Base-by-base conservation (phyloP, 164 flowering plant species). In the Nymphaea thermarum region DNA sequence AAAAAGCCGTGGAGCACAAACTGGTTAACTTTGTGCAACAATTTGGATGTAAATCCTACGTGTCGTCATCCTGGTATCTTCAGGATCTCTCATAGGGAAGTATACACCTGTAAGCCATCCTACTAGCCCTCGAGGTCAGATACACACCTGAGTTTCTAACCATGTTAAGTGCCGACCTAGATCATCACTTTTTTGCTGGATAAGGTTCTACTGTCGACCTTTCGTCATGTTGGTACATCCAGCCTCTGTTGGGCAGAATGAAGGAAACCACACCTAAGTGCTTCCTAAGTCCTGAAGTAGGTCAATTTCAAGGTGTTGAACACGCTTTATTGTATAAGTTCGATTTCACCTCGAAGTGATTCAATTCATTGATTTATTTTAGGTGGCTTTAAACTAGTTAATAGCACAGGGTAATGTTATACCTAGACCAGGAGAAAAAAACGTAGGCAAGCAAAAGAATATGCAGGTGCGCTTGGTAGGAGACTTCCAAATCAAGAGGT, bases 81-180 rank as follows among this genome's bases (percentile, higher is more conserved):
- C 80, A 94, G 99, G 99, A 78, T 86, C 73, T 64, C 84, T 94
- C 42, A 89, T 93, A 0, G 99, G 99, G 62, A 91, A 91, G 77
- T 91, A 91, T 66, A 86, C 87, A 4, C 90, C 95, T 55, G 81
- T 76, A 68, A 91, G 86, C 68, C 89, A 86, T 44, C 97, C 97
- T 5, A 72, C 82, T 43, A 95, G 99, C 7, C 97, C 99, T 63
- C 88, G 99, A 67, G 86, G 96, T 36, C 82, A 64, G 69, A 85
- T 91, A 91, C 71, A 91, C 90, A 43, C 82, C 91, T 2, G 91
- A 94, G 51, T 86, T 83, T 77, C 78, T 94, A 64, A 84, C 84
- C 8, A 79, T 72, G 86, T 95, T 89, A 81, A 73, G 53, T 42
- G 7, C n/a, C 64, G 8, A 10, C 57, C 14, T 51, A 25, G 36